A percentile compares a stretch with the other conserved stretches of the same genome.
Evolutionary conservation across 371 early-diverging fungal genomes (phyloP).

Genomic region (Apophysomyces trapeziformis): DNA sequence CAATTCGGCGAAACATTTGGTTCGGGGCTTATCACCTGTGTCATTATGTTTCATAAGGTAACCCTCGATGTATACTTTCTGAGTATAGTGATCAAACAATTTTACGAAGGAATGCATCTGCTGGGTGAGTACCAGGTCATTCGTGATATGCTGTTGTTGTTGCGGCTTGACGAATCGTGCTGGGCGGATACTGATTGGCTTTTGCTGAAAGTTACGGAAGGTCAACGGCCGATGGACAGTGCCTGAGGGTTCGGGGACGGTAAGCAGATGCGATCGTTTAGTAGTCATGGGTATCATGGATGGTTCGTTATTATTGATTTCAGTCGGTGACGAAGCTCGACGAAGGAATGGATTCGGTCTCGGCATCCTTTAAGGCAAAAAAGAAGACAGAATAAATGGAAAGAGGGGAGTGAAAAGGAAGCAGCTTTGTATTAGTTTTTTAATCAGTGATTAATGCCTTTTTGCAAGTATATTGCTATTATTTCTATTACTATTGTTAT

Average conservation of each 20-base stretch:
- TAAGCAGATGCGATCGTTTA: background rate
- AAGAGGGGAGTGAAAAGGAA: constrained; percentile 4
- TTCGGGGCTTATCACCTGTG: constrained; percentile 54
- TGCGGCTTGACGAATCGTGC: constrained; percentile 25
- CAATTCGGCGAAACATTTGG: constrained; percentile 72
- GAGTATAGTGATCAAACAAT: constrained; percentile 58
- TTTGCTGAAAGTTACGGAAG: constrained; percentile 16
- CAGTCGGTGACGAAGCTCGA: constrained; percentile 23
- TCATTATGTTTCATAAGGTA: constrained; percentile 66
- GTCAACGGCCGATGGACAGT: constrained; percentile 8
- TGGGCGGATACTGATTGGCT: constrained; percentile 25
- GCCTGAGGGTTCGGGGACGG: background rate
- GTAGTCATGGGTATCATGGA: background rate
- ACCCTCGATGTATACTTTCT: constrained; percentile 74
- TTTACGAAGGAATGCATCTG: constrained; percentile 35
- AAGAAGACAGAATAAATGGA: constrained; percentile 8
- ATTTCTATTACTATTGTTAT: background rate
- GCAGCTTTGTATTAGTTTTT: background rate
- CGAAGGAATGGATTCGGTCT: constrained; percentile 19
- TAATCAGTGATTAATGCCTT: background rate
- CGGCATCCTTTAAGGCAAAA: constrained; percentile 13
- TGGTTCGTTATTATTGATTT: constrained; percentile 6
- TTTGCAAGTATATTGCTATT: background rate
- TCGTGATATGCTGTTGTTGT: background rate
- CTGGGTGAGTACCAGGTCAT: background rate